These are phyloP conservation scores for Picea sitchensis DNA, from an alignment of 75 land plant genomes.

Conservation along the genomic window DNA sequence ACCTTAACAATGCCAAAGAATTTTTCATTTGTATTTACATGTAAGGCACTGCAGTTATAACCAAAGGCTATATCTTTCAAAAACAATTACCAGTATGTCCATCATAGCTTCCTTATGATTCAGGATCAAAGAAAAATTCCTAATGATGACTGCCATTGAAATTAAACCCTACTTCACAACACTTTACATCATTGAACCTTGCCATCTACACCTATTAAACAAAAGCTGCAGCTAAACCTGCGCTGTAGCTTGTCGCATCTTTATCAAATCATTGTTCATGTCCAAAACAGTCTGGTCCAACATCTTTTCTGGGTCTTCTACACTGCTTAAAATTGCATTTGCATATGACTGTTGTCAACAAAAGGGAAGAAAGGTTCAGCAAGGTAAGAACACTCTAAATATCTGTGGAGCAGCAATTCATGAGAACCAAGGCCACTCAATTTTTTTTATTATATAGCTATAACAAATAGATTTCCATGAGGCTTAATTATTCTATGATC, in stretches of 20 bases:
- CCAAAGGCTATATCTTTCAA: neutral
- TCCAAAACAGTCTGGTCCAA: slow-evolving; percentile 96
- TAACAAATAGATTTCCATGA: neutral
- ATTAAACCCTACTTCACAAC: neutral
- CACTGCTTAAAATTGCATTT: slow-evolving; percentile 82
- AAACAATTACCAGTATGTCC: neutral
- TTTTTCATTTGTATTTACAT: neutral
- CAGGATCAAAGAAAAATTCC: neutral
- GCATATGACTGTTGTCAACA: slow-evolving; percentile 81
- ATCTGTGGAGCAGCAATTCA: neutral
- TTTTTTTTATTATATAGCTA: neutral
- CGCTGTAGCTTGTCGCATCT: slow-evolving; percentile 98
- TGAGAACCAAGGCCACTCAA: neutral
- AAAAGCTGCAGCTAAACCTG: slow-evolving; percentile 48
- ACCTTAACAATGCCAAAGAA: slow-evolving; percentile 50
- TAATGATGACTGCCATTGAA: neutral
- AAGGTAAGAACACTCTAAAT: neutral
- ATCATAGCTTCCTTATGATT: neutral
- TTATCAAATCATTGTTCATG: slow-evolving; percentile 96
- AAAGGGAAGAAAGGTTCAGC: neutral
- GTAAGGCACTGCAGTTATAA: slow-evolving; percentile 5
- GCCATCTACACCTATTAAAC: neutral
- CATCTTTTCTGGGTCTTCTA: slow-evolving; percentile 99
- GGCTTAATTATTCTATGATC: neutral
- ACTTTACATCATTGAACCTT: slow-evolving; percentile 2